Evolutionary conservation across 1,284 basidiomycete species (phyloP).

Genomic region (Cutaneotrichosporon cutaneum): DNA sequence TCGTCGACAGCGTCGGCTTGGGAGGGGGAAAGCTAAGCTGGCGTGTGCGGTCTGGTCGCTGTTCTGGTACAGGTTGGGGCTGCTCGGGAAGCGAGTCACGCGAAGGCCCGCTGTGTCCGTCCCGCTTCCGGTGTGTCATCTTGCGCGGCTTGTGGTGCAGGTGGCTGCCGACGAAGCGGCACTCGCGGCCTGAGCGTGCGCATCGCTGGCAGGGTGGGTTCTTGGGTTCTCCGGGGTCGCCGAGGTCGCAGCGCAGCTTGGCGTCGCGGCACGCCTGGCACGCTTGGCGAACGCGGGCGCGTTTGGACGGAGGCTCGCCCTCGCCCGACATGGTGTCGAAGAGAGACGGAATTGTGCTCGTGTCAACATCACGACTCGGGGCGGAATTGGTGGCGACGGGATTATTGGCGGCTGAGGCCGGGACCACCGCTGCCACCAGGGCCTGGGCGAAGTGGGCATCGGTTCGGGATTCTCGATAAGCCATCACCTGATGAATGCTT

Average conservation of each 20-base stretch:
- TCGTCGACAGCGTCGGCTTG: background rate
- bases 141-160: constrained; percentile 12
- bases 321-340: background rate
- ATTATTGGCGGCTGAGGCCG: background rate
- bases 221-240: constrained; percentile 13
- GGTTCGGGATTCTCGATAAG: background rate
- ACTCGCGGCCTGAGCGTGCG: constrained; percentile 23
- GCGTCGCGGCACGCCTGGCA: constrained; percentile 12
- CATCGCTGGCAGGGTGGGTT: constrained; percentile 25
- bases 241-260: constrained; percentile 19
- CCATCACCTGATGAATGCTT: background rate
- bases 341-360: background rate
- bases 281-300: constrained; percentile 8
- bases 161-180: constrained; percentile 18
- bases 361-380: background rate
- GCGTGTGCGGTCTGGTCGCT: background rate
- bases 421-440: too few species aligned
- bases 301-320: constrained; percentile 9
- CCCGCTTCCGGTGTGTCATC: constrained; percentile 1
- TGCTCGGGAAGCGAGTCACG: background rate
- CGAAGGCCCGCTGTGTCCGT: too few species aligned
- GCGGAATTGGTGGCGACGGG: background rate
- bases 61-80: too few species aligned
- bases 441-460: background rate
- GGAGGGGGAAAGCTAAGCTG: background rate